Evolutionary conservation across 306 rosid genomes (phyloP), one percentile per base, ranked within the genome.

Genomic region (Pterocarpus santalinus): DNA sequence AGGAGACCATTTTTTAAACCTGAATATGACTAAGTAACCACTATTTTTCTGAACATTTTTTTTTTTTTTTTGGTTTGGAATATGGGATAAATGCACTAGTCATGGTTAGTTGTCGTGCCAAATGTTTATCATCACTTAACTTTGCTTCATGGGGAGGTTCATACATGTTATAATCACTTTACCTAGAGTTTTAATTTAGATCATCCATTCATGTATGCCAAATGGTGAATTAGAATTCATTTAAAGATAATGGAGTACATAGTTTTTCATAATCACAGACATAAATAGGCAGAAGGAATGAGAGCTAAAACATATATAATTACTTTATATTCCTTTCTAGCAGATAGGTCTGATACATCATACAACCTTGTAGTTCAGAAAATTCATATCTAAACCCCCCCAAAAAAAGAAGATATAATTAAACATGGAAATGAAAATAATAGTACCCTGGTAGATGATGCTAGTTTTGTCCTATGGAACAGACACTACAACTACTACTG

Each of bases 341-440:
- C 72, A 86, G 86, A 94, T 87, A 78, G 88, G 87, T 68, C 83
- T 86, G 88, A 85, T 89, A 80, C 94, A 89, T 82, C 76, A 87
- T 89, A 75, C 91, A 76, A 76, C 85, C 82, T 64, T 80, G 69
- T 86, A 64, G 76, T 78, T 76, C 86, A 75, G 85, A 85, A 80
- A 88, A 86, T 86, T 74, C 63, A 89, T 87, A 86, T n/a, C 30
- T 55, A 55, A 55, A 87, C 86, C 87, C 90, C 84, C 86, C 62
- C 14, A 85, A 75, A 76, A 66, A 72, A 84, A 76, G 64, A 78
- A 67, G 71, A 86, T 32, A 56, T 68, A 47, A 84, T 47, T 86
- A 84, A 65, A 83, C 85, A 76, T 64, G 63, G 87, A 90, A 85
- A 85, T 69, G 81, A 80, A 84, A 76, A 83, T 66, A 75, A 81